These are phyloP conservation scores for Leptodontidium sp. DNA, from an alignment of 2,329 filamentous ascomycete genomes.

Conservation along the genomic window DNA sequence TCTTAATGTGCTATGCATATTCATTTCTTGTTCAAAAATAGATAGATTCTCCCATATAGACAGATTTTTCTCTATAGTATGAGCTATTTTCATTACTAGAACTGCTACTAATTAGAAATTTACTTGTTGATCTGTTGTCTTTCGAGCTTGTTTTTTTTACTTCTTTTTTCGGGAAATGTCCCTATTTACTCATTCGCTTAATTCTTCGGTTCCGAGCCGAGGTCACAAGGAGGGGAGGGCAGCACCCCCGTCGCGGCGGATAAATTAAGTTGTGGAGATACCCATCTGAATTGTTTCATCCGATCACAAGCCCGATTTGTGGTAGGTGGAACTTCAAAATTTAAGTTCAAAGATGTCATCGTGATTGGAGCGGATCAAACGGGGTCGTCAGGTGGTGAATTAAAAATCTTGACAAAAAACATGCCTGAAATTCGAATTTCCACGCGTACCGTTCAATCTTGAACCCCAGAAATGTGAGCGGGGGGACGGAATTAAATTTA, in stretches of 20 bases:
- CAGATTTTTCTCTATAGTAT: too few relatives aligned
- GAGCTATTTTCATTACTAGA: too few relatives aligned
- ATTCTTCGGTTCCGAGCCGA: not conserved
- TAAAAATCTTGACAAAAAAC: not conserved
- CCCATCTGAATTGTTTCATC: not conserved
- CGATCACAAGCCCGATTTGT: not conserved
- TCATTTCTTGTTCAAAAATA: too few relatives aligned
- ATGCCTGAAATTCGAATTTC: not conserved
- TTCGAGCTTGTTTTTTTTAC: not conserved
- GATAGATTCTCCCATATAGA: too few relatives aligned
- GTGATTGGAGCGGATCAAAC: not conserved
- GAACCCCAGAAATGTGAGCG: not conserved
- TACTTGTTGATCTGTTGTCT: too few relatives aligned
- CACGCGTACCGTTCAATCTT: not conserved
- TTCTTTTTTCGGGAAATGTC: not conserved
- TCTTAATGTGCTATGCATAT: too few relatives aligned
- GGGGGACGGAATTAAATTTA: not conserved
- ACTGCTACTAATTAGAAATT: too few relatives aligned
- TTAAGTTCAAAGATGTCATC: not conserved
- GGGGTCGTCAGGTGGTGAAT: not conserved
- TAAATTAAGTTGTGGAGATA: constrained; percentile 2
- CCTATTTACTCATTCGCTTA: constrained; percentile 1
- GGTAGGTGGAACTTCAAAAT: constrained; percentile 7
- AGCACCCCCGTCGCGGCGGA: not conserved
- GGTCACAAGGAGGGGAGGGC: not conserved